phyloP scores from a whole-genome alignment of 345 rosid species.

The Euphorbia peplus region DNA sequence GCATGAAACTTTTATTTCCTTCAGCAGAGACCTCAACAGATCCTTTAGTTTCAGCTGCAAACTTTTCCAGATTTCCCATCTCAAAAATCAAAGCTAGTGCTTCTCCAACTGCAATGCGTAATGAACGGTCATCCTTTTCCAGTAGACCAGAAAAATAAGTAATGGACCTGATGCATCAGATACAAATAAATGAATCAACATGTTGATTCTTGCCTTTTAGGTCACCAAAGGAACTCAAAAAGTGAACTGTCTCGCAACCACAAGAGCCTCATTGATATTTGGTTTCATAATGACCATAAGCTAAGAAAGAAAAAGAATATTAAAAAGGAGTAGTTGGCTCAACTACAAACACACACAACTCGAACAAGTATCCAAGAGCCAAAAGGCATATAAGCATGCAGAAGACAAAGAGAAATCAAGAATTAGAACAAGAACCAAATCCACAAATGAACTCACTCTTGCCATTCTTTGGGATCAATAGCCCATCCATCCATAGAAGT shows the following conservation, averaged over 20 bases:
- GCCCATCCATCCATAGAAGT: conserved; percentile 56
- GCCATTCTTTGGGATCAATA: conserved; percentile 69
- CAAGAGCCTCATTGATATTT: background rate
- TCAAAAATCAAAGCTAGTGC: conserved; percentile 82
- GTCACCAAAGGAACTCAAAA: background rate
- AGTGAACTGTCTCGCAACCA: background rate
- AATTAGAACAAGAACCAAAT: background rate
- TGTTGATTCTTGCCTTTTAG: background rate
- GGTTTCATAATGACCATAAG: background rate
- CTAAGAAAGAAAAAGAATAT: background rate
- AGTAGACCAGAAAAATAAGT: conserved; percentile 66
- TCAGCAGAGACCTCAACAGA: conserved; percentile 39
- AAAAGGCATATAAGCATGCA: background rate
- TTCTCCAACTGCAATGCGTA: conserved; percentile 95
- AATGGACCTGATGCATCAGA: conserved; percentile 52
- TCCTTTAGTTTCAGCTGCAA: conserved; percentile 42
- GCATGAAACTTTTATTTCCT: conserved; percentile 44
- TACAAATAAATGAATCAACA: background rate
- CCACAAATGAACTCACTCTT: conserved; percentile 50
- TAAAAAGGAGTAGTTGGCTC: background rate
- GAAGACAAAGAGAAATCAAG: background rate
- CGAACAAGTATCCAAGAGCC: background rate
- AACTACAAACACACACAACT: background rate
- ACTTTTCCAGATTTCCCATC: conserved; percentile 65
- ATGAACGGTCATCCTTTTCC: conserved; percentile 80